phyloP scores from a whole-genome alignment of 139 green algal genomes.

The Chlorella sp. region DNA sequence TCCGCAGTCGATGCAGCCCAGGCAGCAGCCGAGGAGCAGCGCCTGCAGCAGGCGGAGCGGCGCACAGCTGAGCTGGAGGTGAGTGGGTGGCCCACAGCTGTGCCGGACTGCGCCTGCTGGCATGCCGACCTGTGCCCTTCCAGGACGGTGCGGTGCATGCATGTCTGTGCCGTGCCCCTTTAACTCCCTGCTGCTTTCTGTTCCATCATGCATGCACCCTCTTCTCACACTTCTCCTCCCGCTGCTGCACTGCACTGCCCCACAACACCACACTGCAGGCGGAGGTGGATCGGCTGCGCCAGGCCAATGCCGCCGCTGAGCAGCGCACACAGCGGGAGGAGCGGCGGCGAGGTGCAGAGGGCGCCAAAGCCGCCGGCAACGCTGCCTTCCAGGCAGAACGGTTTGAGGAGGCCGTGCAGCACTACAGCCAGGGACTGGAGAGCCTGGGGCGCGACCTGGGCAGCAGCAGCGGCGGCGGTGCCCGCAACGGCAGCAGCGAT shows the following conservation, averaged over 20 bases:
- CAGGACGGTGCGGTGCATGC: not conserved
- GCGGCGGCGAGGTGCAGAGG: not conserved
- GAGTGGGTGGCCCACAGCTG: not conserved
- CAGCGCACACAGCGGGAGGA: not conserved
- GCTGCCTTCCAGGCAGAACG: conserved; percentile 17
- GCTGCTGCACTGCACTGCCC: no score
- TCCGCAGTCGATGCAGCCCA: not conserved
- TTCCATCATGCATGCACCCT: not conserved
- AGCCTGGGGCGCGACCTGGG: not conserved
- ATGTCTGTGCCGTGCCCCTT: not conserved
- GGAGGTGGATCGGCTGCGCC: conserved; percentile 1
- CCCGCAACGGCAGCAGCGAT: not conserved
- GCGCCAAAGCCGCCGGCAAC: conserved; percentile 13
- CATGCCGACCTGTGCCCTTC: not conserved
- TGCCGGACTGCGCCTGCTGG: not conserved
- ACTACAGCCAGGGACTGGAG: not conserved
- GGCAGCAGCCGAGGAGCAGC: not conserved
- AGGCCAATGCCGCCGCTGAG: not conserved
- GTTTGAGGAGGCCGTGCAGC: conserved; percentile 17
- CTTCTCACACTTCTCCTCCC: not conserved
- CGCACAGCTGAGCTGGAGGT: conserved; percentile 12
- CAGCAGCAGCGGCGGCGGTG: not conserved
- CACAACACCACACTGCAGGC: not conserved
- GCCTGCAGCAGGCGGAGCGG: not conserved
- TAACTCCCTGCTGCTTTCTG: not conserved